Evolutionary conservation across 1,139 yeast genomes (phyloP), one percentile per base, ranked within the genome.

Genomic region (Zygosaccharomyces sapae): DNA sequence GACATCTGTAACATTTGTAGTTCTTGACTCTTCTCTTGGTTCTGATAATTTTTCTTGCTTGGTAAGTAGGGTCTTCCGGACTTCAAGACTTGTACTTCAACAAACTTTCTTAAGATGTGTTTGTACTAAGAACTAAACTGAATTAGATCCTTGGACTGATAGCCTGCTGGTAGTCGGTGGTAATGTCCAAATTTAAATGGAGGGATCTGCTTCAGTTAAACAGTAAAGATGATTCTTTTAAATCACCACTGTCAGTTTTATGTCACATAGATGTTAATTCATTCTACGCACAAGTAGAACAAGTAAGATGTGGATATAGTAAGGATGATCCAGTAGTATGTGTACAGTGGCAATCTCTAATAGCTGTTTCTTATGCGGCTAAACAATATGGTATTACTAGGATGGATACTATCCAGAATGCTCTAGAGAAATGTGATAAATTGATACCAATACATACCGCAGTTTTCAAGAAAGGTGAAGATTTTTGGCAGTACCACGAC

Each of bases 271-370:
- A 92, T 67, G 76, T 88, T 55, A 95, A 92, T 68, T 97, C 97
- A 10, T 92, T 90, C 66, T 92, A 86, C 67, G 95, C 98, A 0
- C 98, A 92, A 61, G 94, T 86, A 33, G 97, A 92, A 59, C 94
- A 86, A 58, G 72, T 86, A 5, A 69, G 97, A 38, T 72, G 88
- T 20, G 83, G 83, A 0, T 68, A 84, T 9, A 68, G 80, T 0
- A 71, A 71, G 1, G 79, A 80, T 1, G 90, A 81, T 51, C 97
- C 98, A 0, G 85, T 92, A 2, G 97, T 90, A 0, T 90, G 97
- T 65, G 88, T 88, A 3, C 98, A 92, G 61, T 92, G 98, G 98
- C 75, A 76, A 46, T 75, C 90, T 0, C 70, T 92, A 4, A 90
- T 92, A 48, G 98, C 98, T 0, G 95, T 92, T 0, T 81, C 86